Conservation (phyloP, 805 yeast species). For the Osmozyma mogii region DNA sequence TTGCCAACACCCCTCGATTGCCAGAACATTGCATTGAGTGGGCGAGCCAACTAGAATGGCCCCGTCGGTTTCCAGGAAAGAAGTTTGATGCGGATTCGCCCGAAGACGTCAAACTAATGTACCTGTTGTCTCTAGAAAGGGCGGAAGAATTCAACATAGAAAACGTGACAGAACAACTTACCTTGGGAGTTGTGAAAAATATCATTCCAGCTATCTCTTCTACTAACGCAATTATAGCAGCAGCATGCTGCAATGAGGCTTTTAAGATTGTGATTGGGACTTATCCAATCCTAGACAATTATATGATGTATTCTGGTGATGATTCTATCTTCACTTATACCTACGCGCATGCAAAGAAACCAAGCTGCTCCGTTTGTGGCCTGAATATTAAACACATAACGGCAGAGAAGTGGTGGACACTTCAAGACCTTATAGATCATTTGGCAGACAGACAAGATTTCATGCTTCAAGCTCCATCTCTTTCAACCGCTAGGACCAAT, state of each 20-base stretch:
- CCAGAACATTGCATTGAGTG: conserved; percentile 95
- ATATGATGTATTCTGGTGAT: conserved; percentile 83
- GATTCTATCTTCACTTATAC: conserved; percentile 70
- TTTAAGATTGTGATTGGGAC: conserved; percentile 68
- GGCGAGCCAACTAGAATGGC: conserved; percentile 76
- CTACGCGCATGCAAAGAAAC: conserved; percentile 52
- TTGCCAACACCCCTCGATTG: conserved; percentile 87
- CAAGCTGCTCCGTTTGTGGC: conserved; percentile 77
- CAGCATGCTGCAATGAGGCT: conserved; percentile 80
- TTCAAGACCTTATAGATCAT: conserved; percentile 32
- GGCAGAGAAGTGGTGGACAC: conserved; percentile 22
- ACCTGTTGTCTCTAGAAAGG: conserved; percentile 43
- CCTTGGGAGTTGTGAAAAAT: conserved; percentile 83
- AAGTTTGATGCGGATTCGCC: conserved; percentile 63
- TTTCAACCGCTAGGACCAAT: conserved; percentile 30
- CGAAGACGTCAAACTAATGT: conserved; percentile 59
- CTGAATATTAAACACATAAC: conserved; percentile 16
- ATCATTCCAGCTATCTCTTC: conserved; percentile 93
- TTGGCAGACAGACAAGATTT: conserved; percentile 22
- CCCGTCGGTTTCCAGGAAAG: conserved; percentile 34
- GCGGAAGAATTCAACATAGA: conserved; percentile 60
- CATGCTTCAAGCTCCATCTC: conserved; percentile 37
- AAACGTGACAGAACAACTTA: conserved; percentile 66
- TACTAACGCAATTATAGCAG: conserved; percentile 88
- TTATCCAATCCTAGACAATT: conserved; percentile 62